Percentiles rank a stretch among this genome's conserved stretches.
These are phyloP conservation scores for Lepidium aucheri DNA, from an alignment of 345 rosid genomes.

Conservation along the genomic window DNA sequence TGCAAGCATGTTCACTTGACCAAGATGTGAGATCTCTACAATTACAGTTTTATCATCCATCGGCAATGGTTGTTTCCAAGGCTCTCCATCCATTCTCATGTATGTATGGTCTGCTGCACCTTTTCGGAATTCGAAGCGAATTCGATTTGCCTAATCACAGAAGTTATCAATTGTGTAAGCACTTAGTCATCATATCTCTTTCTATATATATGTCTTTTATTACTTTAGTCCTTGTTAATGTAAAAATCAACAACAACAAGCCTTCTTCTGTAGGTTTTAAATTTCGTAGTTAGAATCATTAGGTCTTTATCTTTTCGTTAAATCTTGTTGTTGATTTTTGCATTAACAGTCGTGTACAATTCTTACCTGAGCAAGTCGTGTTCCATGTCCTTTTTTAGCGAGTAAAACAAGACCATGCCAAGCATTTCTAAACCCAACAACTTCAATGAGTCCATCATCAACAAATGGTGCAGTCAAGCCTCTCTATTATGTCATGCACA, in stretches of 20 bases:
- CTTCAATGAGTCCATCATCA: slow-evolving; percentile 76
- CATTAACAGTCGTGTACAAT: too few species aligned
- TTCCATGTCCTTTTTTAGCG: slow-evolving; percentile 87
- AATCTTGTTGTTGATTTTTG: too few species aligned
- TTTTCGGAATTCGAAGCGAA: slow-evolving; percentile 79
- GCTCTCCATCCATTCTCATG: slow-evolving; percentile 98
- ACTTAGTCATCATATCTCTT: too few species aligned
- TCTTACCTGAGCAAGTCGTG: slow-evolving; percentile 51
- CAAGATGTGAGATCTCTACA: slow-evolving; percentile 86
- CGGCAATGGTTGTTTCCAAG: slow-evolving; percentile 95
- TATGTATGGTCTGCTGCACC: slow-evolving; percentile 70
- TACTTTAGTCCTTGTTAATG: too few species aligned
- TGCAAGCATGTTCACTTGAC: slow-evolving; percentile 92
- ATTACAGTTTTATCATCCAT: slow-evolving; percentile 61
- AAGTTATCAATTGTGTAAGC: too few species aligned
- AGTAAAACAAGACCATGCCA: slow-evolving; percentile 92
- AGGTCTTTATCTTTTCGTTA: too few species aligned
- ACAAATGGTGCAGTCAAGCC: slow-evolving; percentile 78
- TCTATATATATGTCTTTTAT: too few species aligned
- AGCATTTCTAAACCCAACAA: slow-evolving; percentile 95
- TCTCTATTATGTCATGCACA: slow-evolving; percentile 57
- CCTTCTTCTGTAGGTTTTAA: too few species aligned
- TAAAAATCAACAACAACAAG: too few species aligned
- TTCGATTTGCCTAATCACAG: slow-evolving; percentile 62
- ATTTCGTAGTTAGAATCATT: too few species aligned